phyloP scores from a whole-genome alignment of 2,329 filamentous ascomycete genomes.

The Aspergillus carbonarius region DNA sequence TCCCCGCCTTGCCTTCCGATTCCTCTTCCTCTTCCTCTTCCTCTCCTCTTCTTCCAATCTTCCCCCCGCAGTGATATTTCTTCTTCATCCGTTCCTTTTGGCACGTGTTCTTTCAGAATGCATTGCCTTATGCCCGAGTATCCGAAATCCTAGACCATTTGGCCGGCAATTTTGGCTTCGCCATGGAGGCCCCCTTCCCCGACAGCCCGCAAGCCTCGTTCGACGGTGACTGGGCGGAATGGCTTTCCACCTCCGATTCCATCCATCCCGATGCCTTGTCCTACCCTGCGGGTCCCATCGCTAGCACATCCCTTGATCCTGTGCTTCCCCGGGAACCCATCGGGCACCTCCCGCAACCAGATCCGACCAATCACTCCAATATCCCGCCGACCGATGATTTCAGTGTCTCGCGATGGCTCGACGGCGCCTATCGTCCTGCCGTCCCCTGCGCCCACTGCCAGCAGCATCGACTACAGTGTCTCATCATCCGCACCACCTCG shows the following conservation, averaged over 20 bases:
- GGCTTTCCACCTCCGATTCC: neutral
- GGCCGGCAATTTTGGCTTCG: neutral
- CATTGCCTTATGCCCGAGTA: neutral
- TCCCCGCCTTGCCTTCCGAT: neutral
- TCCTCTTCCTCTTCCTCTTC: neutral
- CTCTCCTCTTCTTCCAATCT: neutral
- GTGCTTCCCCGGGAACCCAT: neutral
- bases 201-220: neutral
- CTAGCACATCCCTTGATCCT: neutral
- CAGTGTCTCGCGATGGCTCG: constrained; percentile 34
- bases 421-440: constrained; percentile 46
- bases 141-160: neutral
- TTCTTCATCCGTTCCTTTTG: neutral
- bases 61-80: neutral
- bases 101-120: neutral
- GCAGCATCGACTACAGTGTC: constrained; percentile 48
- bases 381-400: constrained; percentile 8
- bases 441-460: constrained; percentile 48
- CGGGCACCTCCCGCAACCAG: neutral
- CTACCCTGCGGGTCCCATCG: too few species aligned
- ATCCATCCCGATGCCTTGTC: neutral
- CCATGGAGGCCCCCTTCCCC: neutral
- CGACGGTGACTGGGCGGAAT: neutral
- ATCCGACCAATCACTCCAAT: neutral
- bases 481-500: constrained; percentile 48